A percentile compares a stretch with the other conserved stretches of the same genome.
Conservation (phyloP, 495 filamentous ascomycete genomes). For the Hypoxylon lienhwacheense region DNA sequence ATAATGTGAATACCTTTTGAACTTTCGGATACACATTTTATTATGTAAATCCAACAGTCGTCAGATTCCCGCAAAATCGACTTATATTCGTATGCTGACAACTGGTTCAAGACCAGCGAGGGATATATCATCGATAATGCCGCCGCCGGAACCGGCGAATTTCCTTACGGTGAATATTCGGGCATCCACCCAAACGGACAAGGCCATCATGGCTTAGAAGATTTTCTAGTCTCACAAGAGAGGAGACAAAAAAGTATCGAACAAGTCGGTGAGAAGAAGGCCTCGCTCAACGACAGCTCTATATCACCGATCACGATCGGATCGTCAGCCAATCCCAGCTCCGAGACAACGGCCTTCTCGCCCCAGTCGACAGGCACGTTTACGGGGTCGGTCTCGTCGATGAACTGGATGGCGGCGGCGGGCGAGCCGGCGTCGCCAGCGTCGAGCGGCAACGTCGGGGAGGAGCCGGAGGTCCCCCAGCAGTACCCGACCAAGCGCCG, state of each 20-base stretch:
- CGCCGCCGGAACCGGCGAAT: not conserved
- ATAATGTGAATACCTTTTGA: constrained; percentile 9
- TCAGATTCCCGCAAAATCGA: too few relatives aligned
- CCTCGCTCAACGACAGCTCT: not conserved
- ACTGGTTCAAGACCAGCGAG: not conserved
- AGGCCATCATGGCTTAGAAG: not conserved
- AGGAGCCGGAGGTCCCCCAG: not conserved
- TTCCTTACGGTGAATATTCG: constrained; percentile 1
- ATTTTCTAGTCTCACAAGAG: not conserved
- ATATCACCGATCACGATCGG: not conserved
- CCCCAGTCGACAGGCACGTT: not conserved
- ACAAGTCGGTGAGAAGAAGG: not conserved
- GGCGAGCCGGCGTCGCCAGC: not conserved
- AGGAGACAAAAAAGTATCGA: not conserved
- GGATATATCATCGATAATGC: constrained; percentile 9
- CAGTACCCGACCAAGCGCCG: constrained; percentile 4
- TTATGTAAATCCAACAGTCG: not conserved
- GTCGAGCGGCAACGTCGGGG: not conserved
- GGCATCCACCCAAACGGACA: not conserved
- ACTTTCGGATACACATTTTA: not conserved
- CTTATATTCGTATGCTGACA: not conserved
- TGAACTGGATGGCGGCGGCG: constrained; percentile 7
- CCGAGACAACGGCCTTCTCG: not conserved
- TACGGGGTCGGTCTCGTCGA: not conserved
- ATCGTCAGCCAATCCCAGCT: not conserved